phyloP scores from a whole-genome alignment of 2,329 filamentous ascomycete genomes.

The Massarina eburnea region DNA sequence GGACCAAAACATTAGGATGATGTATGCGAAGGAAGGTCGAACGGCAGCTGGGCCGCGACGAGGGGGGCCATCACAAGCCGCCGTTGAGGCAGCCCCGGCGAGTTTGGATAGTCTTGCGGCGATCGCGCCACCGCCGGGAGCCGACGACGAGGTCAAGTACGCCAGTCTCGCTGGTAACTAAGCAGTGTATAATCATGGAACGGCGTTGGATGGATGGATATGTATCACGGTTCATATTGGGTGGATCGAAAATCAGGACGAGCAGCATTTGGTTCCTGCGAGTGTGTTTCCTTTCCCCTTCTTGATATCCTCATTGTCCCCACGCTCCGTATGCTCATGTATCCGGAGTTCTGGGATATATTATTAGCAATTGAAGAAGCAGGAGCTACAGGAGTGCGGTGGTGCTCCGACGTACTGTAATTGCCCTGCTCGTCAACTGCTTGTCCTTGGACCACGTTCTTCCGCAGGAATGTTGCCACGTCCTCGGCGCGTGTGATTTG shows the following conservation, averaged over 20 bases:
- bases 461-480: conserved; percentile 73
- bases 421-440: conserved; percentile 51
- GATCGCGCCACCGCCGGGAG: conserved; percentile 78
- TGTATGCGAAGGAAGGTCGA: conserved; percentile 78
- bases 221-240: conserved; percentile 35
- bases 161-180: conserved; percentile 82
- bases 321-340: conserved; percentile 86
- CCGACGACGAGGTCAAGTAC: conserved; percentile 77
- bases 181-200: conserved; percentile 26
- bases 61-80: conserved; percentile 35
- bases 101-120: conserved; percentile 49
- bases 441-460: conserved; percentile 87
- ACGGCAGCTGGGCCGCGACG: conserved; percentile 29
- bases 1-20: conserved; percentile 79
- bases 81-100: conserved; percentile 45
- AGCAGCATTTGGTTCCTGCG: conserved; percentile 43
- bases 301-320: conserved; percentile 91
- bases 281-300: conserved; percentile 50
- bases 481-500: conserved; percentile 79
- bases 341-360: conserved; percentile 71
- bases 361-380: conserved; percentile 15
- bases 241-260: conserved; percentile 34
- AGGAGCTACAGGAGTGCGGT: background rate
- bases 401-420: conserved; percentile 59
- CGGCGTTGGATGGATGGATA: conserved; percentile 29